Conservation (phyloP, 257 asterid genomes). For the Agastache rugosa region DNA sequence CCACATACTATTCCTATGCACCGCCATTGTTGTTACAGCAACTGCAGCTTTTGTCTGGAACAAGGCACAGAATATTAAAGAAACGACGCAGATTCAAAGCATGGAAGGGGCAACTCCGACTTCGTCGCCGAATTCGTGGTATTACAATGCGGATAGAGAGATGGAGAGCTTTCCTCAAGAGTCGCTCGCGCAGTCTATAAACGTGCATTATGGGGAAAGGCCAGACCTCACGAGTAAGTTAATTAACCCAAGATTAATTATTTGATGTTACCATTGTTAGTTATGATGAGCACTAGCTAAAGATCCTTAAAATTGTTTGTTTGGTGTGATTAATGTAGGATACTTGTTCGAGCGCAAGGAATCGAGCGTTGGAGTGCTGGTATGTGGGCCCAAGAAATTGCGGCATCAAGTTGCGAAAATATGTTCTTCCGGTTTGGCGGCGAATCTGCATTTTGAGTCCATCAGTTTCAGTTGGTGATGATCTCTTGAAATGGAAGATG, state of each 20-base stretch:
- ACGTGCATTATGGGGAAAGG: conserved; percentile 77
- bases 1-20: conserved; percentile 57
- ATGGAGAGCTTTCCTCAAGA: conserved; percentile 75
- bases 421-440: conserved; percentile 73
- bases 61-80: conserved; percentile 50
- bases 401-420: conserved; percentile 78
- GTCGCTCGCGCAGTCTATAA: conserved; percentile 54
- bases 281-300: no score
- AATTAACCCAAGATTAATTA: background rate
- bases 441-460: conserved; percentile 79
- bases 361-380: conserved; percentile 75
- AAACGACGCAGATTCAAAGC: conserved; percentile 57
- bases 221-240: conserved; percentile 82
- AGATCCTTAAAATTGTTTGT: no score
- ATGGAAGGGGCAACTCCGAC: conserved; percentile 65
- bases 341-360: conserved; percentile 64
- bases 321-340: conserved; percentile 45
- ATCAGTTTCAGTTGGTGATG: conserved; percentile 88
- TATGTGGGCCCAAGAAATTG: conserved; percentile 80
- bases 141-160: conserved; percentile 65
- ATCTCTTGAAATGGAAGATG: conserved; percentile 1
- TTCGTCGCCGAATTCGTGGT: conserved; percentile 63
- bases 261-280: no score
- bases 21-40: conserved; percentile 47
- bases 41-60: conserved; percentile 60